Base-by-base conservation (phyloP, 345 rosid genomes). In the Citrus inodora region DNA sequence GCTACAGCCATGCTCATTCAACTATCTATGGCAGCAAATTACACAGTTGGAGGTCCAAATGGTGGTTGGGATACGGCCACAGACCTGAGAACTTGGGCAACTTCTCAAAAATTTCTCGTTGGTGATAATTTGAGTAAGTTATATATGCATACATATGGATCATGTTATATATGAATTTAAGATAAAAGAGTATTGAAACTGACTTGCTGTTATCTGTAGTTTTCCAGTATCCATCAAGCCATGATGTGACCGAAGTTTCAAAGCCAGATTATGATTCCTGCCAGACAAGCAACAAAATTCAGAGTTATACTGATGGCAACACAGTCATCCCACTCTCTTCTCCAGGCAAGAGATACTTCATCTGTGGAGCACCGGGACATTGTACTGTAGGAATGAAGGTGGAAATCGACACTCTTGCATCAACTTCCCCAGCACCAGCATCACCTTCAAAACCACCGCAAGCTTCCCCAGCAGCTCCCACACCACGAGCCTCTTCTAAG, bases 271-370 rank as follows among this genome's bases (percentile, higher is more conserved):
- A 86, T 35, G 92, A 89, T 75, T 74, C 88, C 70, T 92, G 97
- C 80, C 88, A 83, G 82, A 64, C 78, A 25, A 73, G 83, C 71
- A 89, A 33, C 79, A 84, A 92, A 24, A 79, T 89, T 38, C 80
- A 79, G 64, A 72, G 90, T 2, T 80, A 85, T 35, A 85, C 71
- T 11, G 87, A 83, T 55, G 91, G 98, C 78, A 82, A 80, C 83
- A 89, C 94, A 27, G 71, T 77, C 60, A 82, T 94, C 71, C 74
- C 90, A 38, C 88, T 92, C 14, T 67, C 90, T 11, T 79, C 97
- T 21, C 85, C 94, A 2, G 97, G 94, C 22, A 89, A 89, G 79
- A 87, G 96, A 84, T 92, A 94, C 88, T 94, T 94, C 89, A 88
- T 89, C 72, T 92, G 98, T 76, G 86, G 91, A 55, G 83, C 78